A percentile compares a stretch with the other conserved stretches of the same genome.
Conservation (phyloP, 1,139 yeast genomes). For the Blastobotrys malaysiensis region DNA sequence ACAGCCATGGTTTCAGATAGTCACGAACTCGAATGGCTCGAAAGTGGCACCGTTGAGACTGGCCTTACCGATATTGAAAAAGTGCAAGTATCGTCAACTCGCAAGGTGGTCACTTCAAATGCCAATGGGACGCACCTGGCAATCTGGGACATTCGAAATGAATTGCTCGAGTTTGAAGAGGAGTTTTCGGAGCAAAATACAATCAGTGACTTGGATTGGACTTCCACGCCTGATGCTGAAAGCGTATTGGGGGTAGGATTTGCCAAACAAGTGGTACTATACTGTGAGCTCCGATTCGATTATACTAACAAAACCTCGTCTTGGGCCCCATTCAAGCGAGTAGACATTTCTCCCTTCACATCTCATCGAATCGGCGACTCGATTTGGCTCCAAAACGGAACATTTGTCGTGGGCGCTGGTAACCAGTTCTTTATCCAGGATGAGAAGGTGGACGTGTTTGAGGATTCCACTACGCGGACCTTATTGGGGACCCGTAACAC, state of each 20-base stretch:
- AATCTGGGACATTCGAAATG: slow-evolving; percentile 72
- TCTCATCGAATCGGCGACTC: slow-evolving; percentile 84
- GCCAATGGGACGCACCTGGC: slow-evolving; percentile 45
- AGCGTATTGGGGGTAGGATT: slow-evolving; percentile 81
- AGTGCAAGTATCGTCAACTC: slow-evolving; percentile 68
- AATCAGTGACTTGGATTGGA: slow-evolving; percentile 74
- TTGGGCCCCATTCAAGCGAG: slow-evolving; percentile 67
- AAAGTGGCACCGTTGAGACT: slow-evolving; percentile 47
- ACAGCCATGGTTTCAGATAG: slow-evolving; percentile 34
- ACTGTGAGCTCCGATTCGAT: slow-evolving; percentile 81
- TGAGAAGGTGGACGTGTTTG: slow-evolving; percentile 50
- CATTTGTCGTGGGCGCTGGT: slow-evolving; percentile 79
- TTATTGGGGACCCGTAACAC: slow-evolving; percentile 29
- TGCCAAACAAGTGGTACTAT: slow-evolving; percentile 49
- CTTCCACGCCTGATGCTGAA: slow-evolving; percentile 57
- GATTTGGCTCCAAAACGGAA: slow-evolving; percentile 75
- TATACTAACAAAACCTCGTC: slow-evolving; percentile 77
- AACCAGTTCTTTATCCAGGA: slow-evolving; percentile 84
- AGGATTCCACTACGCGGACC: slow-evolving; percentile 44
- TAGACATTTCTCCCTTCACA: slow-evolving; percentile 67
- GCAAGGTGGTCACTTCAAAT: slow-evolving; percentile 68
- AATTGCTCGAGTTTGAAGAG: slow-evolving; percentile 60
- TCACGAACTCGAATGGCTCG: slow-evolving; percentile 43
- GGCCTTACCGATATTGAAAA: slow-evolving; percentile 48
- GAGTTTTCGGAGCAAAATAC: slow-evolving; percentile 34